phyloP scores from a whole-genome alignment of 2,329 filamentous ascomycete species.

The Ceratocystis smalleyi region DNA sequence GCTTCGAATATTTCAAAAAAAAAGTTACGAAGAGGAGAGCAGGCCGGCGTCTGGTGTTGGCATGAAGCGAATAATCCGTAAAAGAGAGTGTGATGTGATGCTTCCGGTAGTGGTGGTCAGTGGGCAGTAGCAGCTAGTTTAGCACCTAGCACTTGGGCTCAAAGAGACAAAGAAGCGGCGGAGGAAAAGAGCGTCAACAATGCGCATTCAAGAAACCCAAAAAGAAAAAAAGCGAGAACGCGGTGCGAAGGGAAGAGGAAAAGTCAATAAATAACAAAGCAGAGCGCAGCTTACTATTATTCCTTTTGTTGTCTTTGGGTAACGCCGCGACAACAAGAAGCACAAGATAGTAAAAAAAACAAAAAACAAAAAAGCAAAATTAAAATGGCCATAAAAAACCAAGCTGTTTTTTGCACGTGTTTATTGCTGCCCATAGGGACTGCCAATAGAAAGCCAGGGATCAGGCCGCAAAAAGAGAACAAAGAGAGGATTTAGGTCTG shows the following conservation, averaged over 20 bases:
- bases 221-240: not conserved
- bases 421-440: not conserved
- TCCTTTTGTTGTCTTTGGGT: not conserved
- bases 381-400: not conserved
- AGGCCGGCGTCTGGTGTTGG: not conserved
- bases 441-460: not conserved
- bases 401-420: not conserved
- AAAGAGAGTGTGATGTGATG: not conserved
- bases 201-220: not conserved
- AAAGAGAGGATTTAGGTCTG: not conserved
- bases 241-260: slow-evolving; percentile 1
- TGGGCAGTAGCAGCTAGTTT: not conserved
- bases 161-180: not conserved
- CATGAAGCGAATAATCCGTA: not conserved
- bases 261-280: not conserved
- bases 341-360: not conserved
- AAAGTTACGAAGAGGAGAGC: not conserved
- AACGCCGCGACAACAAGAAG: slow-evolving; percentile 12
- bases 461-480: not conserved
- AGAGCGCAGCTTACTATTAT: not conserved
- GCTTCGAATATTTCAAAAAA: not conserved
- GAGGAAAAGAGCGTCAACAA: not conserved
- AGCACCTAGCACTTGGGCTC: not conserved
- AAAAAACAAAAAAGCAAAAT: not conserved
- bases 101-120: not conserved